A percentile compares a stretch with the other conserved stretches of the same genome.
These are phyloP conservation scores for Gynandropsis gynandra DNA, from an alignment of 345 rosid genomes.

Conservation along the genomic window DNA sequence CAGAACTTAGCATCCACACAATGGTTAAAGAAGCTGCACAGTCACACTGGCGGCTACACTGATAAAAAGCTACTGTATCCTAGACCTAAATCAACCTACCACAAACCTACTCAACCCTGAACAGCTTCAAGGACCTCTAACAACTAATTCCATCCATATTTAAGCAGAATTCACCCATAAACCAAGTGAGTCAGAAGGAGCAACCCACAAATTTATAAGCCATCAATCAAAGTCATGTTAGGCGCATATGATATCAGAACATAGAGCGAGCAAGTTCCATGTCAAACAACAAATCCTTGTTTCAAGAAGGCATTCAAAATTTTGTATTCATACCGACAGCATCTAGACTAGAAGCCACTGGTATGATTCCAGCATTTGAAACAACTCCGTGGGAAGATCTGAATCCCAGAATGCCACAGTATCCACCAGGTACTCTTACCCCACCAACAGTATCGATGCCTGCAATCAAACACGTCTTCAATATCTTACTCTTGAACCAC, in stretches of 20 bases:
- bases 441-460: conserved; percentile 90
- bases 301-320: neutral
- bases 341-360: conserved; percentile 71
- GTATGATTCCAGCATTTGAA: conserved; percentile 50
- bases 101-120: too few species aligned
- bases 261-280: too few species aligned
- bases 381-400: conserved; percentile 69
- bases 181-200: neutral
- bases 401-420: conserved; percentile 81
- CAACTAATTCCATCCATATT: neutral
- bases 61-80: conserved; percentile 10
- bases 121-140: too few species aligned
- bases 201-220: too few species aligned
- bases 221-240: too few species aligned
- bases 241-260: too few species aligned
- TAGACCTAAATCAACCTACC: conserved; percentile 8
- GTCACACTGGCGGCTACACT: neutral
- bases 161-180: neutral
- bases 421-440: conserved; percentile 83
- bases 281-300: neutral
- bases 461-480: conserved; percentile 29
- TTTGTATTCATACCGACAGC: conserved; percentile 59
- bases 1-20: conserved; percentile 7
- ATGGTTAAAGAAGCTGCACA: neutral
- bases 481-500: neutral